Percentiles rank a stretch among this genome's conserved stretches.
These are phyloP conservation scores for Phytophthora ohioensis DNA, from an alignment of 352 stramenopile species.

Conservation along the genomic window DNA sequence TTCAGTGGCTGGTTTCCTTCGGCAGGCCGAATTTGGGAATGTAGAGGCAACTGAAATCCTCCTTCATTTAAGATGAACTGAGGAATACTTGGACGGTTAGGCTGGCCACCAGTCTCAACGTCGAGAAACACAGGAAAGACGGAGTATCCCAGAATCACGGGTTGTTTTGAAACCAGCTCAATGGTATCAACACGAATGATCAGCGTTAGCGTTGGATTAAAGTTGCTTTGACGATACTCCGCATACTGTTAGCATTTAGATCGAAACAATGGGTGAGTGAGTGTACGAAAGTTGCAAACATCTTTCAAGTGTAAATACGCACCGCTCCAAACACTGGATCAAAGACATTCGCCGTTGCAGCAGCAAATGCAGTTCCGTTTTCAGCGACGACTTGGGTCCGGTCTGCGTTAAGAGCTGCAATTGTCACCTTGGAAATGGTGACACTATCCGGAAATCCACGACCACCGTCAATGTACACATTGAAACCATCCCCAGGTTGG, in stretches of 20 bases:
- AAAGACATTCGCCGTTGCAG: constrained; percentile 37
- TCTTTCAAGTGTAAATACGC: constrained; percentile 12
- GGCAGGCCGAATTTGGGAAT: constrained; percentile 51
- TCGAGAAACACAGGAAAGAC: constrained; percentile 81
- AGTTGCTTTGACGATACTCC: constrained; percentile 78
- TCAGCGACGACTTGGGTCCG: constrained; percentile 44
- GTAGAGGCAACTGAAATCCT: constrained; percentile 82
- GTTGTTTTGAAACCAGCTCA: constrained; percentile 54
- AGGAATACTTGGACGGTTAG: constrained; percentile 51
- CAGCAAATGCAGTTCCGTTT: constrained; percentile 42
- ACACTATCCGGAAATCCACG: constrained; percentile 79
- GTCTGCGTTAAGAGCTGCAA: constrained; percentile 67
- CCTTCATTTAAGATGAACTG: constrained; percentile 77
- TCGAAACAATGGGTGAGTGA: constrained; percentile 7
- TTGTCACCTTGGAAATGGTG: constrained; percentile 75
- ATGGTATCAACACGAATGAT: constrained; percentile 89
- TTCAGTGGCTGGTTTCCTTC: constrained; percentile 45
- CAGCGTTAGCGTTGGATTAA: constrained; percentile 87
- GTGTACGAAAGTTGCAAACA: background rate
- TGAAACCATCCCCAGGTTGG: constrained; percentile 72
- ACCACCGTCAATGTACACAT: constrained; percentile 82
- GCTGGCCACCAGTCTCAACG: constrained; percentile 59
- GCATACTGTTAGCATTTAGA: constrained; percentile 46
- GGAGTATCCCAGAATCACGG: constrained; percentile 81
- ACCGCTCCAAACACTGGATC: constrained; percentile 67